These are phyloP conservation scores for Bondarzewia mesenterica DNA, from an alignment of 1,284 basidiomycete species.

Conservation along the genomic window DNA sequence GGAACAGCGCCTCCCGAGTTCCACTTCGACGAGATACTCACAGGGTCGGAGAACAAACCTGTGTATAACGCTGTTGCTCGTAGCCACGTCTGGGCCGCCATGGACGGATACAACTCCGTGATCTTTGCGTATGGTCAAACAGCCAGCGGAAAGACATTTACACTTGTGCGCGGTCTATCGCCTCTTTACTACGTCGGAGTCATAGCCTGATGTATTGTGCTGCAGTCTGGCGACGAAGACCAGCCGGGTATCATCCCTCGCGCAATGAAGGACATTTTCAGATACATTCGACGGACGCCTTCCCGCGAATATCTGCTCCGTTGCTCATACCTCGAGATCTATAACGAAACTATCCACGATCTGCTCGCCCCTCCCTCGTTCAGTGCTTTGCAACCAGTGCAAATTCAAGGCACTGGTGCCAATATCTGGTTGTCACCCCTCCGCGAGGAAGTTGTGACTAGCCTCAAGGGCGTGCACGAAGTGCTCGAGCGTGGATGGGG, in stretches of 20 bases:
- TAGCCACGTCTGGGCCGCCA: constrained; percentile 84
- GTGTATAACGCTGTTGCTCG: constrained; percentile 81
- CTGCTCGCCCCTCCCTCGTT: constrained; percentile 70
- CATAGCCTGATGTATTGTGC: constrained; percentile 1
- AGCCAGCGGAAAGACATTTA: constrained; percentile 90
- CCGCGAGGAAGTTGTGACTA: constrained; percentile 88
- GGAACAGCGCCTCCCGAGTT: constrained; percentile 42
- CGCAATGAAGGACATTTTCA: constrained; percentile 81
- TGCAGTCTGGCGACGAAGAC: constrained; percentile 61
- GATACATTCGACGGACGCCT: constrained; percentile 62
- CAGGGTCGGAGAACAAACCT: constrained; percentile 76
- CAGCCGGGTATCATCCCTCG: constrained; percentile 94
- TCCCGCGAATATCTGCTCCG: constrained; percentile 89
- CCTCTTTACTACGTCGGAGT: neutral
- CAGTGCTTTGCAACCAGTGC: constrained; percentile 53
- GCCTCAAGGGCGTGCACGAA: constrained; percentile 77
- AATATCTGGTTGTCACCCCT: constrained; percentile 66
- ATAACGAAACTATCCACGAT: constrained; percentile 92
- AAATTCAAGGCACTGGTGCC: constrained; percentile 55
- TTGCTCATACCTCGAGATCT: constrained; percentile 93
- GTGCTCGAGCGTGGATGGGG: constrained; percentile 83
- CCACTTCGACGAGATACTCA: constrained; percentile 73
- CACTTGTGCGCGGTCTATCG: constrained; percentile 48
- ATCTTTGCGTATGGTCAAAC: constrained; percentile 92
- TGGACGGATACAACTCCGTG: constrained; percentile 96